Evolutionary conservation across 306 rosid genomes (phyloP).

Genomic region (Quercus gilva): DNA sequence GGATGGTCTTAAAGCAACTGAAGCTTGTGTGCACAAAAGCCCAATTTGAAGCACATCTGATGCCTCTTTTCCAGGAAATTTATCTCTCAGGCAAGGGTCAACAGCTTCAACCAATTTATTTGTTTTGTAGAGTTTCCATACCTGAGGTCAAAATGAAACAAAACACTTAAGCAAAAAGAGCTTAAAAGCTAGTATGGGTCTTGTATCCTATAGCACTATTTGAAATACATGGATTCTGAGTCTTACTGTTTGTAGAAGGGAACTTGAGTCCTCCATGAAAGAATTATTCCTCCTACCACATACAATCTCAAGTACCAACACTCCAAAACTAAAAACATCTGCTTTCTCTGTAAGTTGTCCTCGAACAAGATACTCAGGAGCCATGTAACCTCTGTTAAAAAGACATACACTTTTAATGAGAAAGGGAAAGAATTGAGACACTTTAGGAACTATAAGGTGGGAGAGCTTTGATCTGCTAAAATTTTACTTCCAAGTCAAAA

Average conservation of each 20-base stretch:
- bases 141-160: slow-evolving; percentile 37
- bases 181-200: background rate
- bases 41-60: slow-evolving; percentile 62
- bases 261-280: slow-evolving; percentile 50
- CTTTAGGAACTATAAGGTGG: background rate
- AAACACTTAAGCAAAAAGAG: slow-evolving; percentile 7
- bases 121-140: slow-evolving; percentile 60
- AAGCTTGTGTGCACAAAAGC: slow-evolving; percentile 79
- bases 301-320: slow-evolving; percentile 75
- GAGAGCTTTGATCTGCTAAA: background rate
- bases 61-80: slow-evolving; percentile 47
- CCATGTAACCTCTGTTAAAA: slow-evolving; percentile 75
- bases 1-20: slow-evolving; percentile 64
- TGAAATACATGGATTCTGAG: background rate
- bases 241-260: slow-evolving; percentile 74
- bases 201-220: background rate
- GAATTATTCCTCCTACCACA: slow-evolving; percentile 68
- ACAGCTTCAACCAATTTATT: slow-evolving; percentile 45
- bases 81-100: slow-evolving; percentile 52
- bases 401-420: background rate
- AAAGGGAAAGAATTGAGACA: background rate
- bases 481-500: background rate
- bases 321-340: slow-evolving; percentile 80
- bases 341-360: slow-evolving; percentile 91
- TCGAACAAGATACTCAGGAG: slow-evolving; percentile 81